Conservation (phyloP, 768 basidiomycete species). For the Pluteus cervinus region DNA sequence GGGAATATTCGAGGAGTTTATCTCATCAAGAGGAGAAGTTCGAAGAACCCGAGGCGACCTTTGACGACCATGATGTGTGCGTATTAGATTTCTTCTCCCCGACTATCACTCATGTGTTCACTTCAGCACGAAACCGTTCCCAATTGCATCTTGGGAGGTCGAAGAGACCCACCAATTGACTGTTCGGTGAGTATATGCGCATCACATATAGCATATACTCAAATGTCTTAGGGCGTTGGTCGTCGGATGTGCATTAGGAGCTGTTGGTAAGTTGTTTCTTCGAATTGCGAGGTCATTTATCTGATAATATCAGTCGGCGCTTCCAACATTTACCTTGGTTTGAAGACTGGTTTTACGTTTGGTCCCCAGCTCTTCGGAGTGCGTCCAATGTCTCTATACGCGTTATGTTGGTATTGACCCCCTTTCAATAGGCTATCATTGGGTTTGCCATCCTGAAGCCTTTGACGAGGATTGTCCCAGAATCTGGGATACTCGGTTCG, state of each 20-base stretch:
- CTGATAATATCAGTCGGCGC: constrained; percentile 35
- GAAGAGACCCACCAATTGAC: constrained; percentile 50
- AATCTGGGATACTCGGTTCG: constrained; percentile 35
- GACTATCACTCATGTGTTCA: not conserved
- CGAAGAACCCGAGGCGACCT: not conserved
- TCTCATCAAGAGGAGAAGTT: too few species aligned
- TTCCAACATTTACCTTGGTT: constrained; percentile 60
- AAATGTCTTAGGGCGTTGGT: constrained; percentile 33
- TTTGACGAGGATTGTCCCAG: constrained; percentile 42
- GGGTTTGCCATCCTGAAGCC: constrained; percentile 59
- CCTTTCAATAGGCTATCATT: constrained; percentile 53
- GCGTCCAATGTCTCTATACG: constrained; percentile 13
- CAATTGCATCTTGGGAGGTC: constrained; percentile 39
- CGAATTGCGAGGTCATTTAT: not conserved
- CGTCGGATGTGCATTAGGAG: constrained; percentile 46
- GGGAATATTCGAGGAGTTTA: too few species aligned
- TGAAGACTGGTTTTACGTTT: constrained; percentile 66
- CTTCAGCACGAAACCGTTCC: constrained; percentile 47
- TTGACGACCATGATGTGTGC: constrained; percentile 7
- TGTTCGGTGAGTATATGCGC: constrained; percentile 26
- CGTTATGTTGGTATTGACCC: constrained; percentile 3
- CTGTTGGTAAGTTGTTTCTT: constrained; percentile 25
- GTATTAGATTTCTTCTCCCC: not conserved
- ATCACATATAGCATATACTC: constrained; percentile 3
- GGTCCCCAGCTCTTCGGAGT: constrained; percentile 58